These are phyloP conservation scores for Monilinia laxa DNA, from an alignment of 2,329 filamentous ascomycete genomes.

Conservation along the genomic window DNA sequence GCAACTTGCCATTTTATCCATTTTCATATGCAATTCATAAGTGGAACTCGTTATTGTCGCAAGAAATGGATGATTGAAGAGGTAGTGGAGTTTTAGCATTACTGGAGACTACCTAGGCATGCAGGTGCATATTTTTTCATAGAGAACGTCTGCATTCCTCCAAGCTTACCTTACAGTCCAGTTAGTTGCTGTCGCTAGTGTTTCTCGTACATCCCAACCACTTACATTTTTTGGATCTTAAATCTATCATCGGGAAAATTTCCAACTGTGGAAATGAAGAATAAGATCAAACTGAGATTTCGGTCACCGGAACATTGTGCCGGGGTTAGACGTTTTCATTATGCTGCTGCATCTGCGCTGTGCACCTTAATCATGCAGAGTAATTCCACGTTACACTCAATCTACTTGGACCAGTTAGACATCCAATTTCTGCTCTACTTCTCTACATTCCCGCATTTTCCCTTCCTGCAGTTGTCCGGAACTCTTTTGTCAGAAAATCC, in stretches of 20 bases:
- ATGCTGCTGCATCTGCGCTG: constrained; percentile 13
- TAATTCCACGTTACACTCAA: constrained; percentile 1
- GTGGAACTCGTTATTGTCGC: not conserved
- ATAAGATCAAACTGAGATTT: constrained; percentile 16
- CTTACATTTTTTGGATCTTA: not conserved
- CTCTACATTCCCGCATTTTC: constrained; percentile 11
- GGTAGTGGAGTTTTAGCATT: not conserved
- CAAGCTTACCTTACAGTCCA: not conserved
- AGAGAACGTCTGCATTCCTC: not conserved
- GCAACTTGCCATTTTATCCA: not conserved
- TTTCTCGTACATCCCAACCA: not conserved
- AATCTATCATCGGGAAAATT: not conserved
- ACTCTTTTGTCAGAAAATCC: constrained; percentile 6
- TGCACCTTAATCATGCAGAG: constrained; percentile 14
- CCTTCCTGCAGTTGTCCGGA: constrained; percentile 10
- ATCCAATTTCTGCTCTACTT: constrained; percentile 1
- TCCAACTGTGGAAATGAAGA: constrained; percentile 11
- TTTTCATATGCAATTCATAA: constrained; percentile 1
- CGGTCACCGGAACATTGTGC: constrained; percentile 19
- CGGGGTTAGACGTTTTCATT: constrained; percentile 13
- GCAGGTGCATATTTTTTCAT: not conserved
- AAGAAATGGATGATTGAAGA: not conserved
- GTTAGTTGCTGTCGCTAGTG: not conserved
- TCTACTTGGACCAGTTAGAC: constrained; percentile 3
- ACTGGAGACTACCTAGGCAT: not conserved